Conservation (phyloP, 2,329 filamentous ascomycete species). For the Sclerotinia glacialis region DNA sequence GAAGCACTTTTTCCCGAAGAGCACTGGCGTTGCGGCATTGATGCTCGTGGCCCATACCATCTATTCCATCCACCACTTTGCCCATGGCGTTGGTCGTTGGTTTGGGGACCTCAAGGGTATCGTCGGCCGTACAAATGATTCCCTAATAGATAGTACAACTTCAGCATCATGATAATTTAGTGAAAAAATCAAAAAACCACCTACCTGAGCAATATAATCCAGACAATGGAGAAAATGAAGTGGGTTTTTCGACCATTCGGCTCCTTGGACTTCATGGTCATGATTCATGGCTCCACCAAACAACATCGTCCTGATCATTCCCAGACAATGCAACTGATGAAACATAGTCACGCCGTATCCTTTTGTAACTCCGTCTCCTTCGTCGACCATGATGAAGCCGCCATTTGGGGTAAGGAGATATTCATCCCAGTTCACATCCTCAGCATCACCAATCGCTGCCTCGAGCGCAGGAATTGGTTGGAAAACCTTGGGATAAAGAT, state of each 20-base stretch:
- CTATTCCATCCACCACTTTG: conserved; percentile 1
- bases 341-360: conserved; percentile 4
- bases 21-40: not conserved
- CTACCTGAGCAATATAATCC: not conserved
- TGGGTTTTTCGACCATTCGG: conserved; percentile 2
- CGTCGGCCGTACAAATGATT: not conserved
- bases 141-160: not conserved
- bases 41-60: not conserved
- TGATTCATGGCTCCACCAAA: not conserved
- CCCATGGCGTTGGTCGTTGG: not conserved
- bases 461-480: not conserved
- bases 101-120: not conserved
- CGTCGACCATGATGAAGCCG: not conserved
- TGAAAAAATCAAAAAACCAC: rapidly evolving
- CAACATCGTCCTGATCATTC: not conserved
- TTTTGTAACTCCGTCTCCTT: not conserved
- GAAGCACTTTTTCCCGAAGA: conserved; percentile 3
- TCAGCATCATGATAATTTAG: not conserved
- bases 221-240: not conserved
- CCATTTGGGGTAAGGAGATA: not conserved
- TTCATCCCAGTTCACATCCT: conserved; percentile 5
- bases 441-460: not conserved
- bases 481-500: not conserved
- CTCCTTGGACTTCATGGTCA: conserved; percentile 1
- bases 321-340: conserved; percentile 7